Evolutionary conservation across 2,329 filamentous ascomycete genomes (phyloP), one percentile per base, ranked within the genome.

Genomic region (Atkinsonella texensis): DNA sequence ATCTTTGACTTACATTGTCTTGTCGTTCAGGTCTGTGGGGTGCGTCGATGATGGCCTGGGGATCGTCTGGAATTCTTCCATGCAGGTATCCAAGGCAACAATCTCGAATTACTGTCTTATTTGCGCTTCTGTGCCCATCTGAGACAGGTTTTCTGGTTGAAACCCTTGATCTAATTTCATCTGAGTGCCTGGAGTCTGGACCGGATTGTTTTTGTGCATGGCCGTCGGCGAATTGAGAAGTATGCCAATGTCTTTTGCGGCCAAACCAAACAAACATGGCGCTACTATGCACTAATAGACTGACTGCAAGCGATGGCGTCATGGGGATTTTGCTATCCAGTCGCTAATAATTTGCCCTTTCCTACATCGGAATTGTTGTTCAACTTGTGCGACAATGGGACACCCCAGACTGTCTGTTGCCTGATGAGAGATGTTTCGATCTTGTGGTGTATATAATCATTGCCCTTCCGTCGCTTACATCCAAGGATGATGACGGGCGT

Each of bases 61-160:
- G 38, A 43, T 43, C 23, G 28, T 49, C 23, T 20, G 20, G 20
- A 52, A 48, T 52, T 44, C 45, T 28, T 32, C 17, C 13, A 10
- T 48, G 31, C 3, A 18, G 31, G 35, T 42, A 38, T 31, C 50
- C 50, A 5, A 23, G 45, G 39, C 50, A 48, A 52, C 50, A 41
- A 32, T 35, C 15, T 33, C 20, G 4, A 33, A 32, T 42, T 42
- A 39, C 20, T n/a, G 47, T n/a, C 47, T 49, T 42, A 20, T 9
- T 33, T 46, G 43, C 11, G 11, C 3, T 46, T 46, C 50, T 49
- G 50, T 33, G 48, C 46, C 48, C 50, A 18, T 45, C 41, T 32
- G 33, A 52, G 50, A 49, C 50, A 52, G 17, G 13, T 11, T 10
- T 28, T 12, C 18, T 33, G 12, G 20, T 45, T 13, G 9, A 32